phyloP scores from a whole-genome alignment of 2,329 filamentous ascomycete genomes.

The Chrysoporthe cubensis region DNA sequence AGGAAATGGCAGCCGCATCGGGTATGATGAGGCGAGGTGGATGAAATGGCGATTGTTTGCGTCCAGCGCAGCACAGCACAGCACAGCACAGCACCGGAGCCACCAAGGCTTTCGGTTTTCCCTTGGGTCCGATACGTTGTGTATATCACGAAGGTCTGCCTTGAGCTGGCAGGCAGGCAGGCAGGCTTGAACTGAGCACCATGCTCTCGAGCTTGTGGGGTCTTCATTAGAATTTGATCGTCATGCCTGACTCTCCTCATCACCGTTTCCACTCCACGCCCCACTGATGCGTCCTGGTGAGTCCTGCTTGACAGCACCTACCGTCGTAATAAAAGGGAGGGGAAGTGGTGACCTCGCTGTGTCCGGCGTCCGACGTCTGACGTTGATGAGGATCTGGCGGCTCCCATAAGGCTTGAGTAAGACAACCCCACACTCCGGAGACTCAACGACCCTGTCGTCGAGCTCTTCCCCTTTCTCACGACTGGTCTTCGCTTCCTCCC shows the following conservation, averaged over 20 bases:
- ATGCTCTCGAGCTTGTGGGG: background rate
- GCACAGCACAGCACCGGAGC: background rate
- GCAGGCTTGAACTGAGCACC: background rate
- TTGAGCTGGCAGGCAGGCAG: background rate
- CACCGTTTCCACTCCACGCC: background rate
- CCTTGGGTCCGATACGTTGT: background rate
- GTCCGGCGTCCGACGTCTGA: too few relatives aligned
- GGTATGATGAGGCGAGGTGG: background rate
- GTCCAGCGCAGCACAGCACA: background rate
- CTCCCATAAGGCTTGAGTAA: too few relatives aligned
- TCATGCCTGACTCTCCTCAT: background rate
- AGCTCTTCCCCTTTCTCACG: too few relatives aligned
- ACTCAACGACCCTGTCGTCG: too few relatives aligned
- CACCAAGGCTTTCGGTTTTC: background rate
- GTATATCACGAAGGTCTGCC: conserved; percentile 4
- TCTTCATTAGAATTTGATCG: background rate
- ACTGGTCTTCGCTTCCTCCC: too few relatives aligned
- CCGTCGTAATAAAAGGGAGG: too few relatives aligned
- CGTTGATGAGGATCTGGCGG: too few relatives aligned
- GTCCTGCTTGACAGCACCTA: background rate
- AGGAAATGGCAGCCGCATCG: background rate
- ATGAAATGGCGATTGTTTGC: background rate
- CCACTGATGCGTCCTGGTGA: too few relatives aligned
- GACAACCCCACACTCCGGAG: too few relatives aligned
- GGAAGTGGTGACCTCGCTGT: too few relatives aligned